Conservation (phyloP, 2,329 filamentous ascomycete species). For the Botrytis porri region DNA sequence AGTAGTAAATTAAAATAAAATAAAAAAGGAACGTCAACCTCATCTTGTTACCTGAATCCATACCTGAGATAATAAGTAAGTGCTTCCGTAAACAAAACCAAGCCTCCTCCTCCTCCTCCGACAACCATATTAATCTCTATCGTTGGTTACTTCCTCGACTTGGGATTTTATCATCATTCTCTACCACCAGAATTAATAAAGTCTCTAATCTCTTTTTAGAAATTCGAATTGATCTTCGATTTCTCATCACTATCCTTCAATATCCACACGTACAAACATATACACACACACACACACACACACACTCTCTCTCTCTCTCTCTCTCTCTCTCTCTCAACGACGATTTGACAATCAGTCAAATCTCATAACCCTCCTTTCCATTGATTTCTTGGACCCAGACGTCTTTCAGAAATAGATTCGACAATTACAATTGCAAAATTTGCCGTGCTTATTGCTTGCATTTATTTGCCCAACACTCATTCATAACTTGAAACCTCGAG, state of each 20-base stretch:
- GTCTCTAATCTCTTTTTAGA: background rate
- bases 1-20: background rate
- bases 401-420: background rate
- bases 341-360: background rate
- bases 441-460: constrained; percentile 9
- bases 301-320: too few species aligned
- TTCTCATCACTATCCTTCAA: constrained; percentile 12
- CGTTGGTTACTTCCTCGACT: background rate
- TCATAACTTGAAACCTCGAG: background rate
- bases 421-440: constrained; percentile 8
- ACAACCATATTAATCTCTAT: background rate
- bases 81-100: constrained; percentile 4
- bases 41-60: background rate
- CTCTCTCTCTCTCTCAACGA: background rate
- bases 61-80: background rate
- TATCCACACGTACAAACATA: background rate
- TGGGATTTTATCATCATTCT: background rate
- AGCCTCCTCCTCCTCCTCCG: background rate
- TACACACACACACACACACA: too few species aligned
- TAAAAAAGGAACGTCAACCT: background rate
- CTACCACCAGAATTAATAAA: background rate
- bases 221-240: constrained; percentile 6
- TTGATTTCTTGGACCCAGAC: constrained; percentile 11
- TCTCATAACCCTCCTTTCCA: background rate
- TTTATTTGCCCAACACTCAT: constrained; percentile 3